A percentile compares a stretch with the other conserved stretches of the same genome.
phyloP scores from a whole-genome alignment of 495 filamentous ascomycete genomes.

The Umbilicaria muhlenbergii region DNA sequence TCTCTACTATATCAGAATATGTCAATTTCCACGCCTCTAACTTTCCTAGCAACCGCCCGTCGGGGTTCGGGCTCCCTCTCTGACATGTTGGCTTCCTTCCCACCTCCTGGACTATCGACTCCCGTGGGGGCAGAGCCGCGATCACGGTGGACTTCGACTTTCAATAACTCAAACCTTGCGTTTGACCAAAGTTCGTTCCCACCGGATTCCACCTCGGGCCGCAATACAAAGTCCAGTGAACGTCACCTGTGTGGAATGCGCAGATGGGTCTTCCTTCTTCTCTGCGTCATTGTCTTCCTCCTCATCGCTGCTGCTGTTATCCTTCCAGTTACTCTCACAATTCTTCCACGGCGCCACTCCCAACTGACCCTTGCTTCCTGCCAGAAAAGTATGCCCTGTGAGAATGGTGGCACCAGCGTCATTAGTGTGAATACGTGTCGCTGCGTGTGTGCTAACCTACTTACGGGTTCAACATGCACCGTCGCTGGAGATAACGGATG shows the following conservation, averaged over 20 bases:
- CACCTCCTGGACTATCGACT: conserved; percentile 54
- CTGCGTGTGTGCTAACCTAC: conserved; percentile 78
- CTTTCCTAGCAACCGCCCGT: conserved; percentile 15
- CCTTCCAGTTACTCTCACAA: conserved; percentile 72
- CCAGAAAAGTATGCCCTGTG: conserved; percentile 39
- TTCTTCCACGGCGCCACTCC: conserved; percentile 44
- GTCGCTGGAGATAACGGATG: conserved; percentile 47
- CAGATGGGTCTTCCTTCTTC: conserved; percentile 56
- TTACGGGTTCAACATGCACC: conserved; percentile 63
- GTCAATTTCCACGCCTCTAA: conserved; percentile 7
- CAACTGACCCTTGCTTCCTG: conserved; percentile 29
- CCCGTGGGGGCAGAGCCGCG: conserved; percentile 20
- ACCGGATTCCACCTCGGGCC: conserved; percentile 12
- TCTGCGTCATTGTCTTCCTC: conserved; percentile 51
- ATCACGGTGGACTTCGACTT: conserved; percentile 28
- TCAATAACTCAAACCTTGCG: conserved; percentile 16
- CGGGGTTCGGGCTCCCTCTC: conserved; percentile 53
- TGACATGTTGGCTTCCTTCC: conserved; percentile 85
- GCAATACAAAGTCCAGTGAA: conserved; percentile 4
- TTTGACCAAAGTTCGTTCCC: conserved; percentile 20
- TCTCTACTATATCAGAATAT: conserved; percentile 4
- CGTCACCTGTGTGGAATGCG: conserved; percentile 69
- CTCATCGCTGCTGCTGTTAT: conserved; percentile 77
- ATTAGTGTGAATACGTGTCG: conserved; percentile 50
- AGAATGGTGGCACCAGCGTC: conserved; percentile 69